Conservation (phyloP, 2,329 filamentous ascomycete genomes). For the Hypoxylon sp. region DNA sequence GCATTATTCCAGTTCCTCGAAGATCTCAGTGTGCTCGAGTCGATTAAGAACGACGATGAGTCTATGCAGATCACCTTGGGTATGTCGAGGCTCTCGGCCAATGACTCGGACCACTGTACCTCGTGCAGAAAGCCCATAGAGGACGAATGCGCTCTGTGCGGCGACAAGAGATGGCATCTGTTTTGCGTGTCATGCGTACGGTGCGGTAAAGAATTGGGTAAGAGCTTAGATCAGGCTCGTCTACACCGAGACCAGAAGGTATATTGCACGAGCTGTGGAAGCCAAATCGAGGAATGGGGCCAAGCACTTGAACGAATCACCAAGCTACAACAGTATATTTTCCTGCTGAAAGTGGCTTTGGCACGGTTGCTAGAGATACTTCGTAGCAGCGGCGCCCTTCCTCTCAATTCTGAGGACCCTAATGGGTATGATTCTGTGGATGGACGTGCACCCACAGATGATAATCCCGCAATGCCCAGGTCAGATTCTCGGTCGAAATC, state of each 20-base stretch:
- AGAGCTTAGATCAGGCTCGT: slow-evolving; percentile 72
- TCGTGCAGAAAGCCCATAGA: slow-evolving; percentile 88
- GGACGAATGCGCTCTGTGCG: slow-evolving; percentile 84
- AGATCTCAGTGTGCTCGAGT: slow-evolving; percentile 84
- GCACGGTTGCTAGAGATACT: slow-evolving; percentile 89
- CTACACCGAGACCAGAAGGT: slow-evolving; percentile 75
- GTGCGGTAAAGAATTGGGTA: slow-evolving; percentile 71
- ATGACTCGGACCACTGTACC: slow-evolving; percentile 84
- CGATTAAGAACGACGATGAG: slow-evolving; percentile 74
- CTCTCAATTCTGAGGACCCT: slow-evolving; percentile 77
- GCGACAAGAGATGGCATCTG: slow-evolving; percentile 83
- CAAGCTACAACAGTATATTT: slow-evolving; percentile 93
- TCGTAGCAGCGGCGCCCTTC: slow-evolving; percentile 81
- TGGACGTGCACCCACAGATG: slow-evolving; percentile 63
- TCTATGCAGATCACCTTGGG: slow-evolving; percentile 72
- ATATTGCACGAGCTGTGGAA: slow-evolving; percentile 74
- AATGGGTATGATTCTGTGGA: slow-evolving; percentile 72
- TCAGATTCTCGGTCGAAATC: slow-evolving; percentile 78
- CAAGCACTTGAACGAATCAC: slow-evolving; percentile 76
- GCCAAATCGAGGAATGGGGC: slow-evolving; percentile 61
- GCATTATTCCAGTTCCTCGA: slow-evolving; percentile 85
- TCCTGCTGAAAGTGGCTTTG: slow-evolving; percentile 88
- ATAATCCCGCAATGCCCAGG: slow-evolving; percentile 63
- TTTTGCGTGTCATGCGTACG: slow-evolving; percentile 80
- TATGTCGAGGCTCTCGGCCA: slow-evolving; percentile 72